Percentiles rank a stretch among this genome's conserved stretches.
Evolutionary conservation across 2,329 filamentous ascomycete species (phyloP).

Genomic region (Calonectria leucothoes): DNA sequence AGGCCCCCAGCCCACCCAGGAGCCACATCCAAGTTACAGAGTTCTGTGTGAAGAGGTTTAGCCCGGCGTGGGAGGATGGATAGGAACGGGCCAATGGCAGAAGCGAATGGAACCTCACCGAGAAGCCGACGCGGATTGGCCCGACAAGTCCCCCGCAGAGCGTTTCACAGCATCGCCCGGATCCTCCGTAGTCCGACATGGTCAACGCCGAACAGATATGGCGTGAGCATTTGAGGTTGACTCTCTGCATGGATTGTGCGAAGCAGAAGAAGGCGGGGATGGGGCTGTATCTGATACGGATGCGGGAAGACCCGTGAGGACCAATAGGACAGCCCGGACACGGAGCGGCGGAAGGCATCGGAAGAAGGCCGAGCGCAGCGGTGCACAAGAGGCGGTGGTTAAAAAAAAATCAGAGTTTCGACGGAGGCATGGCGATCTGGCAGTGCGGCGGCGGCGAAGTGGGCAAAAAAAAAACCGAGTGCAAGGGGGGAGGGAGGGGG

Average conservation of each 20-base stretch:
- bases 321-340: neutral
- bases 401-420: conserved; percentile 11
- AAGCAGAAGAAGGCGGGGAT: neutral
- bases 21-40: conserved; percentile 22
- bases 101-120: conserved; percentile 26
- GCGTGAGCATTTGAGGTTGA: conserved; percentile 4
- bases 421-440: conserved; percentile 8
- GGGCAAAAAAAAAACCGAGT: neutral
- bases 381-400: neutral
- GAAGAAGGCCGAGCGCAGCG: conserved; percentile 23
- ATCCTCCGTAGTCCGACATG: neutral
- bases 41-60: neutral
- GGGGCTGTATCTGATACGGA: neutral
- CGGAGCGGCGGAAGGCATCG: conserved; percentile 10
- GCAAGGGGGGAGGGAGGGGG: neutral
- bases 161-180: conserved; percentile 29
- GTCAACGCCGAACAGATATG: conserved; percentile 1
- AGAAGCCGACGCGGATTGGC: conserved; percentile 28
- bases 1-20: conserved; percentile 18
- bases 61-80: conserved; percentile 6
- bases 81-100: conserved; percentile 32
- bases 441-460: neutral
- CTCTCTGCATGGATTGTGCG: neutral
- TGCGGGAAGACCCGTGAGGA: conserved; percentile 13
- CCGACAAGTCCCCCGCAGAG: conserved; percentile 21